These are phyloP conservation scores for Mortierella claussenii DNA, from an alignment of 192 early-diverging fungal species.

Conservation along the genomic window DNA sequence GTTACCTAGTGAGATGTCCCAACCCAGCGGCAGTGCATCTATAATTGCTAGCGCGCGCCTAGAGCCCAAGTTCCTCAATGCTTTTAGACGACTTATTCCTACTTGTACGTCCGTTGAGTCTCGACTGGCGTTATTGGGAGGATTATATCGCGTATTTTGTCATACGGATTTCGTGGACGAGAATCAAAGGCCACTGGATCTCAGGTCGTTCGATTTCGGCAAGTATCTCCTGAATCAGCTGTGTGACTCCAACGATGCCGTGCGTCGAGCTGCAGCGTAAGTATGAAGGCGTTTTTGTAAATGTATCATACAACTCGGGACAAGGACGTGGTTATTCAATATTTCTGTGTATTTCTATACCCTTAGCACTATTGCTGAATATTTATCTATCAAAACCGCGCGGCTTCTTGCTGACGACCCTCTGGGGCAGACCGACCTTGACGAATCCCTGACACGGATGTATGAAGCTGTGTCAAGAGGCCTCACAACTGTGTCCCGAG, in stretches of 20 bases:
- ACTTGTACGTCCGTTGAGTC: background rate
- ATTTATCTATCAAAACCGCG: slow-evolving; percentile 8
- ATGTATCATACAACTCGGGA: no score
- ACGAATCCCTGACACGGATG: slow-evolving; percentile 10
- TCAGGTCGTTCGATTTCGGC: slow-evolving; percentile 21
- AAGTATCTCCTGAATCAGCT: slow-evolving; percentile 17
- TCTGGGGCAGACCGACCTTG: slow-evolving; percentile 5
- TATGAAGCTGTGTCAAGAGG: slow-evolving; percentile 17
- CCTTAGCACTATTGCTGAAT: slow-evolving; percentile 22
- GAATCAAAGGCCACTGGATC: slow-evolving; percentile 11
- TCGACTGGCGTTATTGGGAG: slow-evolving; percentile 11
- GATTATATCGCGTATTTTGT: slow-evolving; percentile 28
- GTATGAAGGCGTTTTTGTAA: no score
- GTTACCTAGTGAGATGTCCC: background rate
- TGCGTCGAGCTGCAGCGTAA: slow-evolving; percentile 28
- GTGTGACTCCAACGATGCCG: background rate
- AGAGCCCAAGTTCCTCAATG: slow-evolving; percentile 9
- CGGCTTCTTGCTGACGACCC: slow-evolving; percentile 7
- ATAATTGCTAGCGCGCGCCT: no score
- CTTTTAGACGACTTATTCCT: slow-evolving; percentile 22
- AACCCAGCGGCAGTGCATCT: no score
- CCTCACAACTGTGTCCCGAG: background rate
- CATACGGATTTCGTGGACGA: slow-evolving; percentile 11
- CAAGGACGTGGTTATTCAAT: no score
- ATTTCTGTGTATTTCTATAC: background rate